Evolutionary conservation across 441 rosid genomes (phyloP).

Genomic region (Eutrema salsugineum): DNA sequence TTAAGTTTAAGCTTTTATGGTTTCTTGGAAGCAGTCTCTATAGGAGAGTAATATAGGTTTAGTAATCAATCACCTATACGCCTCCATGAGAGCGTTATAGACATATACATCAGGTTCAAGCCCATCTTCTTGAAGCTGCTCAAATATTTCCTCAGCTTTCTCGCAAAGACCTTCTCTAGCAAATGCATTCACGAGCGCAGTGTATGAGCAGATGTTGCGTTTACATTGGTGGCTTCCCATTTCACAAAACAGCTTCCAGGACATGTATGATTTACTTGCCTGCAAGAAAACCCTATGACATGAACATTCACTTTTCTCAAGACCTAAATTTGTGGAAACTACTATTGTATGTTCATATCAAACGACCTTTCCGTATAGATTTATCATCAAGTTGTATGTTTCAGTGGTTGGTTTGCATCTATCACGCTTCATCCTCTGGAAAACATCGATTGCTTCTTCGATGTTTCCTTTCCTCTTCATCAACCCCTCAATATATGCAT

Average conservation of each 20-base stretch:
- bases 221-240: conserved; percentile 77
- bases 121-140: conserved; percentile 87
- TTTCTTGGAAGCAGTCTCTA: conserved; percentile 1
- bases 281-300: conserved; percentile 24
- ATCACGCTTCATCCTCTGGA: conserved; percentile 72
- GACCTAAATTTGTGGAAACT: background rate
- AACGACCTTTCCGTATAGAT: conserved; percentile 80
- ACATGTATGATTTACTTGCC: conserved; percentile 83
- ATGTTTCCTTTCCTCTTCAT: conserved; percentile 62
- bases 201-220: conserved; percentile 86
- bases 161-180: conserved; percentile 96
- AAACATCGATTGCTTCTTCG: conserved; percentile 63
- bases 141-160: conserved; percentile 92
- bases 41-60: background rate
- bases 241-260: conserved; percentile 71
- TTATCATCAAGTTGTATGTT: conserved; percentile 83
- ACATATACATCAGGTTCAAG: conserved; percentile 86
- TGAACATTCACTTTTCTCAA: background rate
- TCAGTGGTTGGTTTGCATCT: conserved; percentile 62
- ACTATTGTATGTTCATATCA: background rate
- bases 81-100: conserved; percentile 93
- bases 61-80: conserved; percentile 56
- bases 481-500: conserved; percentile 82
- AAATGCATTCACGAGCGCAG: conserved; percentile 83
- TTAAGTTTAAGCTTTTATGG: conserved; percentile 9